phyloP scores from a whole-genome alignment of 805 yeast genomes.

The Isabelozyma rhagii region DNA sequence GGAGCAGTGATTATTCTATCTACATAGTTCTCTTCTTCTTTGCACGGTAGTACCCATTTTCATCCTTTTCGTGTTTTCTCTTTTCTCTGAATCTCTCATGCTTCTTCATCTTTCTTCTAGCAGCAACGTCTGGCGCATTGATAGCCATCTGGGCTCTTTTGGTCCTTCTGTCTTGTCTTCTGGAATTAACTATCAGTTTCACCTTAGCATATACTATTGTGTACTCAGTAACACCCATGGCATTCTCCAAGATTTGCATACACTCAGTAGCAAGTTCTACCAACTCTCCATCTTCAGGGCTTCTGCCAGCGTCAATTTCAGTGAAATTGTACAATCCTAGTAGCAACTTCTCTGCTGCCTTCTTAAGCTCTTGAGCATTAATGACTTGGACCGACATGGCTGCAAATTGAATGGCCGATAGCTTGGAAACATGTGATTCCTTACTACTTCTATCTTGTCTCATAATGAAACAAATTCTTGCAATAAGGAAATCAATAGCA shows the following conservation, averaged over 20 bases:
- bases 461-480: conserved; percentile 59
- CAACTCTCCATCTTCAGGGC: conserved; percentile 52
- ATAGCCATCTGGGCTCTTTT: conserved; percentile 74
- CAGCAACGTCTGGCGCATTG: conserved; percentile 77
- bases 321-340: conserved; percentile 50
- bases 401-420: conserved; percentile 62
- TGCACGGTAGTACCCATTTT: conserved; percentile 67
- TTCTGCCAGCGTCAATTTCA: conserved; percentile 39
- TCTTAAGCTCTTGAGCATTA: conserved; percentile 35
- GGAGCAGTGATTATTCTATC: neutral
- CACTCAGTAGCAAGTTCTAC: conserved; percentile 59
- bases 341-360: conserved; percentile 48
- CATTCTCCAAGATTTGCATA: conserved; percentile 59
- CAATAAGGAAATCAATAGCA: conserved; percentile 59
- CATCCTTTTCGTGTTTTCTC: conserved; percentile 72
- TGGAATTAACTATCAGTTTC: conserved; percentile 52
- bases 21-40: conserved; percentile 45
- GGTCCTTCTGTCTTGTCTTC: conserved; percentile 74
- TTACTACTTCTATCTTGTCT: conserved; percentile 60
- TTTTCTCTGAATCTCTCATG: conserved; percentile 75
- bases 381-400: conserved; percentile 62
- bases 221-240: conserved; percentile 70
- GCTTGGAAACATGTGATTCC: conserved; percentile 58
- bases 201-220: conserved; percentile 60
- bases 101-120: conserved; percentile 70